Conservation (phyloP, 805 yeast genomes). For the Alloascoidea africana region DNA sequence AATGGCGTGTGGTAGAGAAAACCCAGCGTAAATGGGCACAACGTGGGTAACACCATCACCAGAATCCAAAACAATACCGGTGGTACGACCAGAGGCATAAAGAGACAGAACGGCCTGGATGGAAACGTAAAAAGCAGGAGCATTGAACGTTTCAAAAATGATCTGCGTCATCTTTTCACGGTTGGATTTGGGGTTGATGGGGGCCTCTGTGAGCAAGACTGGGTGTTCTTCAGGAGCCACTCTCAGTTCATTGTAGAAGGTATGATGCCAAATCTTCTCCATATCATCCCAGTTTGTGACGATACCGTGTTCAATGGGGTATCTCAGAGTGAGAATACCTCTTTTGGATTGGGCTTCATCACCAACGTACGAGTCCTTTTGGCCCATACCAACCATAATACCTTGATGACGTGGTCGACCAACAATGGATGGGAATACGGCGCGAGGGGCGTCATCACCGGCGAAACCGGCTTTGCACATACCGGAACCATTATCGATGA, state of each 20-base stretch:
- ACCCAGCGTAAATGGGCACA: slow-evolving; percentile 99
- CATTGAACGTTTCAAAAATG: slow-evolving; percentile 97
- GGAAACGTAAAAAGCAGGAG: slow-evolving; percentile 97
- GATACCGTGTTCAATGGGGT: slow-evolving; percentile 99
- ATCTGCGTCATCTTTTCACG: slow-evolving; percentile 99
- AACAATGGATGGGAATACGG: slow-evolving; percentile 98
- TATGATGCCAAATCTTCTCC: slow-evolving; percentile 99
- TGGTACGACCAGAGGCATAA: slow-evolving; percentile 99
- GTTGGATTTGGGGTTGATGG: slow-evolving; percentile 98
- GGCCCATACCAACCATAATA: slow-evolving; percentile 96
- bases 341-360: slow-evolving; percentile 99
- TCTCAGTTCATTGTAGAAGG: slow-evolving; percentile 99
- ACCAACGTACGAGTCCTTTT: slow-evolving; percentile 98
- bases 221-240: slow-evolving; percentile 99
- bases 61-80: slow-evolving; percentile 98
- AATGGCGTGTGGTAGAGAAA: slow-evolving; percentile 98
- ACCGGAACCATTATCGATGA: slow-evolving; percentile 99
- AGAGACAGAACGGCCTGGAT: slow-evolving; percentile 97
- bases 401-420: slow-evolving; percentile 99
- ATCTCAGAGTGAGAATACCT: slow-evolving; percentile 97
- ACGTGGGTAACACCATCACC: slow-evolving; percentile 99
- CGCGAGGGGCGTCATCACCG: slow-evolving; percentile 99
- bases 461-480: slow-evolving; percentile 99
- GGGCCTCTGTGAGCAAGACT: slow-evolving; percentile 97
- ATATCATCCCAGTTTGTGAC: slow-evolving; percentile 99